These are phyloP conservation scores for Lachancea sp. DNA, from an alignment of 805 yeast genomes.

Conservation along the genomic window DNA sequence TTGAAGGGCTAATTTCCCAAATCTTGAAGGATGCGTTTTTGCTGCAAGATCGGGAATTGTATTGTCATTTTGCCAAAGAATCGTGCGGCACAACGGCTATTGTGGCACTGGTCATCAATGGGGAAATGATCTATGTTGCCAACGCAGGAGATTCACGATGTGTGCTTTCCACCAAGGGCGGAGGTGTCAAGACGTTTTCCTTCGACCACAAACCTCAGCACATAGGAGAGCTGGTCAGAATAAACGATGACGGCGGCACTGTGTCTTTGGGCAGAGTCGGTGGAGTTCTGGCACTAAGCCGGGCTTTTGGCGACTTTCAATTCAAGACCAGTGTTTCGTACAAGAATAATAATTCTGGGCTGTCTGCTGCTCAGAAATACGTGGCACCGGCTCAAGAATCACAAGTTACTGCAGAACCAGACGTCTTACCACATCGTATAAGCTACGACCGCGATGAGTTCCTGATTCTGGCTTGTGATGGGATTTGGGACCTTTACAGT, in stretches of 20 bases:
- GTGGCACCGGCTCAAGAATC: constrained; percentile 54
- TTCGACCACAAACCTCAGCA: constrained; percentile 91
- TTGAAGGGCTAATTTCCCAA: constrained; percentile 33
- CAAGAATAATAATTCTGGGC: constrained; percentile 33
- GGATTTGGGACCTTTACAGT: constrained; percentile 70
- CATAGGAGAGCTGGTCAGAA: constrained; percentile 88
- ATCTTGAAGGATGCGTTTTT: constrained; percentile 40
- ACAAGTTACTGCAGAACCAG: constrained; percentile 77
- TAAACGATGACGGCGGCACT: constrained; percentile 89
- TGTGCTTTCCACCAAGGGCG: constrained; percentile 41
- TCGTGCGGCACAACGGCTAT: constrained; percentile 51
- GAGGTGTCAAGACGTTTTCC: constrained; percentile 57
- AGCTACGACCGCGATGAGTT: constrained; percentile 50
- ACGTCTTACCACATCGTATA: constrained; percentile 51
- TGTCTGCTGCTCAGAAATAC: constrained; percentile 10
- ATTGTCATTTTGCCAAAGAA: constrained; percentile 34
- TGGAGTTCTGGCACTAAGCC: constrained; percentile 85
- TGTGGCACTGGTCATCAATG: constrained; percentile 39
- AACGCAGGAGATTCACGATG: constrained; percentile 76
- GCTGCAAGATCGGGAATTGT: constrained; percentile 41
- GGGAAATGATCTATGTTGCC: constrained; percentile 46
- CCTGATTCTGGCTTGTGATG: constrained; percentile 72
- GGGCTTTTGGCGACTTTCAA: constrained; percentile 80
- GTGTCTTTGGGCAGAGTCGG: constrained; percentile 92
- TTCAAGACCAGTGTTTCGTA: constrained; percentile 38